These are phyloP conservation scores for Ustilago shanxiensis DNA, from an alignment of 1,284 basidiomycete genomes.

Conservation along the genomic window DNA sequence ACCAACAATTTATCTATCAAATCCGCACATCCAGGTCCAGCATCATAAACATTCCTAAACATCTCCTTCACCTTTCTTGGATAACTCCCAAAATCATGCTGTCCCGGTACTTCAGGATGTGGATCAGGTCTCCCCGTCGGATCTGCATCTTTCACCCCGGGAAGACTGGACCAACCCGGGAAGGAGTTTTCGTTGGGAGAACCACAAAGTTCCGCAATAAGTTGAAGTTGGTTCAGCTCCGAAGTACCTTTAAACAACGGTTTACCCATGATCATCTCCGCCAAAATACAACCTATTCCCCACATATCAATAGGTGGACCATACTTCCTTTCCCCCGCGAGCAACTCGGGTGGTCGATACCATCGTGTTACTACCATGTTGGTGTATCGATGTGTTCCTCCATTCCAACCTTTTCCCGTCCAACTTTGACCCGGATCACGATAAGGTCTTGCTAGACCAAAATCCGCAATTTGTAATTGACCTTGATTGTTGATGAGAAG, in stretches of 20 bases:
- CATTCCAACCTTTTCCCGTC: slow-evolving; percentile 59
- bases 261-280: slow-evolving; percentile 90
- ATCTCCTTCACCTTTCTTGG: slow-evolving; percentile 49
- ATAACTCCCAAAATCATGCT: slow-evolving; percentile 60
- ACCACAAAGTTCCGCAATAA: slow-evolving; percentile 90
- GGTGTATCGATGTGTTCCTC: slow-evolving; percentile 77
- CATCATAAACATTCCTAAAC: slow-evolving; percentile 53
- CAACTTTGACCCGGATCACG: slow-evolving; percentile 62
- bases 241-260: slow-evolving; percentile 89
- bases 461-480: slow-evolving; percentile 81
- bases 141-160: slow-evolving; percentile 68
- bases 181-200: slow-evolving; percentile 80
- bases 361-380: slow-evolving; percentile 99
- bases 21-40: slow-evolving; percentile 59
- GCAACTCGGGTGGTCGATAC: slow-evolving; percentile 96
- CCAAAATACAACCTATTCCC: slow-evolving; percentile 97
- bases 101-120: slow-evolving; percentile 51
- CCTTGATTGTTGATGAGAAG: slow-evolving; percentile 85
- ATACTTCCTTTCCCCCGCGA: slow-evolving; percentile 88
- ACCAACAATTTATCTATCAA: slow-evolving; percentile 65
- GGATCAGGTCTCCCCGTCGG: slow-evolving; percentile 59
- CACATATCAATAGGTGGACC: slow-evolving; percentile 96
- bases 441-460: slow-evolving; percentile 85
- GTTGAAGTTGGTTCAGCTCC: slow-evolving; percentile 89
- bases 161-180: slow-evolving; percentile 80